A percentile compares a stretch with the other conserved stretches of the same genome.
phyloP scores from a whole-genome alignment of 805 yeast genomes.

The Yarrowia osloensis region DNA sequence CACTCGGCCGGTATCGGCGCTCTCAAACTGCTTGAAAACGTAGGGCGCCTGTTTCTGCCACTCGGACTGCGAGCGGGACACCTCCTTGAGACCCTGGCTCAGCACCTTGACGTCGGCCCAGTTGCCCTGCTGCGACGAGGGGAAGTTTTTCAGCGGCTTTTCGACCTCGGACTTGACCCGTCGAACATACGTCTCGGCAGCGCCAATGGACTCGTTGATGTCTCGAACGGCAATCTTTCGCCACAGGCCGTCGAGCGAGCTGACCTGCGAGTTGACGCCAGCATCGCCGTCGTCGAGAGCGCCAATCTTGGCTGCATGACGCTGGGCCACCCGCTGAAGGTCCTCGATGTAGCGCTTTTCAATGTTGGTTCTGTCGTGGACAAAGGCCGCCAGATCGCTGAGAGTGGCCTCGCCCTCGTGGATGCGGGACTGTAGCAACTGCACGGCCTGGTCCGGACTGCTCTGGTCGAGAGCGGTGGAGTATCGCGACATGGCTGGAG shows the following conservation, averaged over 20 bases:
- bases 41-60: conserved; percentile 83
- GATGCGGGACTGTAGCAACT: conserved; percentile 13
- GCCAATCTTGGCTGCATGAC: conserved; percentile 5
- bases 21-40: conserved; percentile 72
- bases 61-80: conserved; percentile 46
- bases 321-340: conserved; percentile 21
- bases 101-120: conserved; percentile 57
- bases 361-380: conserved; percentile 17
- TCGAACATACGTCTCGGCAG: conserved; percentile 42
- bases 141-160: conserved; percentile 47
- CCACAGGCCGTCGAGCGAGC: conserved; percentile 18
- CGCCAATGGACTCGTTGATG: conserved; percentile 33
- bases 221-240: conserved; percentile 23
- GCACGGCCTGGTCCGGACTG: conserved; percentile 12
- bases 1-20: conserved; percentile 64
- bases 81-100: conserved; percentile 49
- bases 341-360: conserved; percentile 23
- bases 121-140: conserved; percentile 51
- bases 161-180: conserved; percentile 46
- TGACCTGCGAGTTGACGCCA: background rate
- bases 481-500: conserved; percentile 4
- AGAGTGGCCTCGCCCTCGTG: background rate
- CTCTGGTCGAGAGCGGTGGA: conserved; percentile 17
- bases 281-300: background rate
- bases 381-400: conserved; percentile 17